Percentiles rank a stretch among this genome's conserved stretches.
Evolutionary conservation across 768 basidiomycete species (phyloP).

Genomic region (Arthromyces matolae): DNA sequence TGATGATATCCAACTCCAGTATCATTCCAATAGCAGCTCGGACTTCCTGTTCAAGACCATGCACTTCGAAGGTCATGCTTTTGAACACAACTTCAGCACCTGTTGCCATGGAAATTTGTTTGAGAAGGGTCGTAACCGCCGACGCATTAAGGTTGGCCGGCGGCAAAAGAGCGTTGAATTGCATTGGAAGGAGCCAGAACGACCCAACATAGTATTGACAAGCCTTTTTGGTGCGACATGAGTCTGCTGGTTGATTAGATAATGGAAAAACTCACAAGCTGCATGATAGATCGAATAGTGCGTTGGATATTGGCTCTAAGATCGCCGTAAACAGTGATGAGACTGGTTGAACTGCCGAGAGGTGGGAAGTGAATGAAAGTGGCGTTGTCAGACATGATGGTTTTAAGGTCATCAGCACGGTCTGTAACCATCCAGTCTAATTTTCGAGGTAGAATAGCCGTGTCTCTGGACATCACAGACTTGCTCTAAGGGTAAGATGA

Average conservation of each 20-base stretch:
- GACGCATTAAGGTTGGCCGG: constrained; percentile 76
- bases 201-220: constrained; percentile 97
- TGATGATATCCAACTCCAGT: constrained; percentile 87
- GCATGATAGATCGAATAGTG: constrained; percentile 92
- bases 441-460: constrained; percentile 92
- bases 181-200: constrained; percentile 91
- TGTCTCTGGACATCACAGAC: constrained; percentile 86
- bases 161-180: constrained; percentile 89
- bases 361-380: constrained; percentile 94
- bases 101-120: constrained; percentile 80
- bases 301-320: constrained; percentile 91
- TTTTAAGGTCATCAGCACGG: constrained; percentile 87
- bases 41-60: constrained; percentile 90
- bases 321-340: constrained; percentile 93
- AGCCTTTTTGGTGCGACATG: constrained; percentile 48
- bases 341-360: constrained; percentile 86
- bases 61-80: constrained; percentile 96
- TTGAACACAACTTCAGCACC: constrained; percentile 97
- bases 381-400: constrained; percentile 93
- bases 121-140: constrained; percentile 80
- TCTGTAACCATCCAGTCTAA: constrained; percentile 99
- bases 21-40: constrained; percentile 81
- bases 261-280: constrained; percentile 59
- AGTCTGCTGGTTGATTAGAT: neutral
- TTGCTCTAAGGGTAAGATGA: constrained; percentile 57